Evolutionary conservation across 1,284 basidiomycete genomes (phyloP), one percentile per base, ranked within the genome.

Genomic region (Rhodotorula mucilaginosa): DNA sequence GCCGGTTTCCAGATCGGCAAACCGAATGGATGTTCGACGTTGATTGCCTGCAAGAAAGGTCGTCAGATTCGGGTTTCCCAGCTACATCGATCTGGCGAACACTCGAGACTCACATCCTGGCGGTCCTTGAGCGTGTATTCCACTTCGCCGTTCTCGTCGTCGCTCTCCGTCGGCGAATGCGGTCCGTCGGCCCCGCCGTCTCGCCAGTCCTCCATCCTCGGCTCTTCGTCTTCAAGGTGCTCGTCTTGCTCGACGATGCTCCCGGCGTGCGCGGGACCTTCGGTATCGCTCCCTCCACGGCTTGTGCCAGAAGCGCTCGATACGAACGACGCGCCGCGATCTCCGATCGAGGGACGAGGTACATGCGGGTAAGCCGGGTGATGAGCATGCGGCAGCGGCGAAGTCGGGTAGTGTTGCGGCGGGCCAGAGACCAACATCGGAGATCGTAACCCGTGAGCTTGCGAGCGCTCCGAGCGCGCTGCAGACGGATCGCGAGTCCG

Each of bases 1-100:
- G 97, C 97, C 19, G 97, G 97, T 82, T 99, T 99, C 97, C 97
- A 99, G 80, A 99, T 98, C 59, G 93, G 97, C 75, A 99, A 86
- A 85, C 97, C 97, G 82, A 99, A 99, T 12, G 97, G 97, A 82
- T 99, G 97, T 81, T 97, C 93, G 80, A 97, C 94, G 83, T 99
- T 99, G 82, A 99, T 97, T 77, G 85, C 85, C 83, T 83, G 70
- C 31, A 26, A 59, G 60, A 48, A 67, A 29, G 31, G 66, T 39
- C 8, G 10, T 39, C 10, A 39, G 39, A 12, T 39, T 39, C 39
- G 39, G 39, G 39, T 6, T 34, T 6, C 31, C 31, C 31, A 6
- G 31, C 31, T 34, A 6, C 34, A 34, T 34, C 34, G 34, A 34
- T 39, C 7, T 1, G 39, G 39, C 39, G 1, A 2, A 12, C 7